Conservation (phyloP, 805 yeast genomes). For the Starmerella apis region DNA sequence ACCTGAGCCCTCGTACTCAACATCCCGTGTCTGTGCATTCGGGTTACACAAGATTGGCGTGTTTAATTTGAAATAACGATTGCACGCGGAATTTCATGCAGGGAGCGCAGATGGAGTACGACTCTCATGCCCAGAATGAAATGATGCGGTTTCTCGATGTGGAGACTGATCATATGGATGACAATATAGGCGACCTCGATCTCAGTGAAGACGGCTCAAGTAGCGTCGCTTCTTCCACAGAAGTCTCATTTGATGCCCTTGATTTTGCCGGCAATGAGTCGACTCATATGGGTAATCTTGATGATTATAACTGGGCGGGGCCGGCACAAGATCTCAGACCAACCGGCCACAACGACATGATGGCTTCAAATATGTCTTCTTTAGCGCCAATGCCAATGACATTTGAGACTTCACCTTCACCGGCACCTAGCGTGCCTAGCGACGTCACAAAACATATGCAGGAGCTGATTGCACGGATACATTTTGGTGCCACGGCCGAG, state of each 20-base stretch:
- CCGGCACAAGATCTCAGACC: not conserved
- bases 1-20: not conserved
- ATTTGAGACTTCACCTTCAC: slow-evolving; percentile 1
- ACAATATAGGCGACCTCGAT: slow-evolving; percentile 17
- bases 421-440: slow-evolving; percentile 2
- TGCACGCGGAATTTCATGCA: not conserved
- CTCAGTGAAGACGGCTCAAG: slow-evolving; percentile 23
- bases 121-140: slow-evolving; percentile 11
- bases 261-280: not conserved
- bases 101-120: slow-evolving; percentile 2
- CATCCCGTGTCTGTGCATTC: slow-evolving; percentile 5
- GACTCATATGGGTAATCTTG: not conserved
- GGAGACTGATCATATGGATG: slow-evolving; percentile 5
- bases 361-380: not conserved
- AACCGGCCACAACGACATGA: not conserved
- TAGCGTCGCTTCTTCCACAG: slow-evolving; percentile 21
- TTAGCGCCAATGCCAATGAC: not conserved
- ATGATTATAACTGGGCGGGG: not conserved
- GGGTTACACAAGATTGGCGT: not conserved
- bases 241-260: slow-evolving; percentile 10
- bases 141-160: slow-evolving; percentile 20
- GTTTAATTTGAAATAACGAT: not conserved
- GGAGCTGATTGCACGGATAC: slow-evolving; percentile 17
- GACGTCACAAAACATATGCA: slow-evolving; percentile 13
- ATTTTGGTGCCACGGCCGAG: slow-evolving; percentile 21